These are phyloP conservation scores for Beverwykella pulmonaria DNA, from an alignment of 495 filamentous ascomycete genomes.

Conservation along the genomic window DNA sequence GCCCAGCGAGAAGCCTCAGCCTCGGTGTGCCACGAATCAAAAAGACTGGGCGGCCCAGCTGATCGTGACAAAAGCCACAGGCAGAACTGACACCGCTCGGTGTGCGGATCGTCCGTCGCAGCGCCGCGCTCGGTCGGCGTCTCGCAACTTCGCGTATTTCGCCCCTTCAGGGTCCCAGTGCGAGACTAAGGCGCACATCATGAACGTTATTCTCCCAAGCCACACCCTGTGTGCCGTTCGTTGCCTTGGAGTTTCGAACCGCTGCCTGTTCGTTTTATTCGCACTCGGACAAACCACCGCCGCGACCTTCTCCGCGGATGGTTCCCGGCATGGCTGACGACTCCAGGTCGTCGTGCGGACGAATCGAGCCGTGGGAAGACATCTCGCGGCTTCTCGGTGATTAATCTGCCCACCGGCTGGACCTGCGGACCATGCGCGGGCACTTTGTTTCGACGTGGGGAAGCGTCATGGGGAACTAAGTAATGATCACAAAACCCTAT, in stretches of 20 bases:
- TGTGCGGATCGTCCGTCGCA: conserved; percentile 11
- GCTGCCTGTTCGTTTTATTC: no score
- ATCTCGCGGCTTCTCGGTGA: conserved; percentile 1
- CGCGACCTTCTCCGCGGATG: neutral
- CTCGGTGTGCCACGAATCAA: conserved; percentile 9
- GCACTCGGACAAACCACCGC: neutral
- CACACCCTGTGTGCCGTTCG: neutral
- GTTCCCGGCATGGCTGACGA: neutral
- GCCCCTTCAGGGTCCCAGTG: conserved; percentile 4
- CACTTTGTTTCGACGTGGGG: conserved; percentile 4
- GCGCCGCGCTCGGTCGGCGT: neutral
- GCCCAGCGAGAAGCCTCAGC: conserved; percentile 3
- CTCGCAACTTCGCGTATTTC: neutral
- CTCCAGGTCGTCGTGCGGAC: neutral
- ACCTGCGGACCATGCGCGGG: neutral
- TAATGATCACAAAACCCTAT: conserved; percentile 1
- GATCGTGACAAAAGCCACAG: conserved; percentile 2
- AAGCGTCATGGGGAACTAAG: conserved; percentile 6
- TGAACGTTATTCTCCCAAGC: neutral
- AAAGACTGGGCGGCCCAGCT: neutral
- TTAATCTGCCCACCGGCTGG: neutral
- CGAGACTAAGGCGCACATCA: neutral
- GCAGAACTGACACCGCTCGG: conserved; percentile 11
- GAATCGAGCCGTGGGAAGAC: conserved; percentile 10
- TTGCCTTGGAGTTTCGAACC: no score